Conservation (phyloP, 2,329 filamentous ascomycete genomes). For the Diplocarpon rosae region DNA sequence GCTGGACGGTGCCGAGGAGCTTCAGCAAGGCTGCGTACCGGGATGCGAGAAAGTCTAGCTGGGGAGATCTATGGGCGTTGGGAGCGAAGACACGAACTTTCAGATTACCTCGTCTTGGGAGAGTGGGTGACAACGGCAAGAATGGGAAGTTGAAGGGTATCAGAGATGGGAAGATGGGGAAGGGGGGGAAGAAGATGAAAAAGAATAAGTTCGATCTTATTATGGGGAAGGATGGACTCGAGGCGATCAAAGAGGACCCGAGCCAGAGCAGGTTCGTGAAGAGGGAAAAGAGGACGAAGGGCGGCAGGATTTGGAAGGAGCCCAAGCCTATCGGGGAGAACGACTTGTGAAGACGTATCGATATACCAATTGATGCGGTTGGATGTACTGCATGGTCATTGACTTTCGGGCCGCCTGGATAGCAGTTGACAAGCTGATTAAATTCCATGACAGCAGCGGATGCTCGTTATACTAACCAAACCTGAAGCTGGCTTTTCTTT, state of each 20-base stretch:
- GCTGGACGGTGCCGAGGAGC: slow-evolving; percentile 82
- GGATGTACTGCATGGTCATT: too few relatives aligned
- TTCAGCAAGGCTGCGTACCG: slow-evolving; percentile 76
- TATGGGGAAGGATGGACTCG: slow-evolving; percentile 23
- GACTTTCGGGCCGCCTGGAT: too few relatives aligned
- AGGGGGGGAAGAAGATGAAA: slow-evolving; percentile 34
- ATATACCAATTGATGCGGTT: too few relatives aligned
- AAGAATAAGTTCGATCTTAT: slow-evolving; percentile 32
- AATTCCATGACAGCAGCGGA: too few relatives aligned
- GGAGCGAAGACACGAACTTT: slow-evolving; percentile 76
- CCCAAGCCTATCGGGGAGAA: slow-evolving; percentile 26
- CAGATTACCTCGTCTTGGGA: slow-evolving; percentile 50
- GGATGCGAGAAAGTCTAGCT: slow-evolving; percentile 79
- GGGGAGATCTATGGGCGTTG: slow-evolving; percentile 93
- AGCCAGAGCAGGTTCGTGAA: slow-evolving; percentile 15
- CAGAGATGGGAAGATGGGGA: slow-evolving; percentile 22
- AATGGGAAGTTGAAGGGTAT: slow-evolving; percentile 29
- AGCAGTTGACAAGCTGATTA: too few relatives aligned
- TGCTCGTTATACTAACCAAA: too few relatives aligned
- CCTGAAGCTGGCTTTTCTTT: too few relatives aligned
- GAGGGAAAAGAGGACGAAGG: slow-evolving; percentile 27
- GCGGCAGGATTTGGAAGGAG: slow-evolving; percentile 28
- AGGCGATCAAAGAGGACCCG: slow-evolving; percentile 22
- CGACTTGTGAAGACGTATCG: slow-evolving; percentile 12
- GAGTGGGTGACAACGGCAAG: slow-evolving; percentile 20